Conservation (phyloP, 352 stramenopile species). For the Globisporangium acanthophoron region DNA sequence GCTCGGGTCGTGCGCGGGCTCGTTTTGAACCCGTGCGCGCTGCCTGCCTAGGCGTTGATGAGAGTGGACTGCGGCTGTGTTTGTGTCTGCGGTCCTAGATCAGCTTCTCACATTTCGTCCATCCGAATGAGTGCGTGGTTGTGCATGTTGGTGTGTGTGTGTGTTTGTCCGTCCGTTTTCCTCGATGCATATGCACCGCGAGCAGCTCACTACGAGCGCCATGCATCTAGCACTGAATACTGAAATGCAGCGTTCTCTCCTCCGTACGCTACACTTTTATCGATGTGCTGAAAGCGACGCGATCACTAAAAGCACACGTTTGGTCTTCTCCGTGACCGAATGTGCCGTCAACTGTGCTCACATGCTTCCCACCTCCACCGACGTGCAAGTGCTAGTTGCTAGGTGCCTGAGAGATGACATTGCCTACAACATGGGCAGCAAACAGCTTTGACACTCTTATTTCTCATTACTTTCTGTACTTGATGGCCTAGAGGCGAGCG, state of each 20-base stretch:
- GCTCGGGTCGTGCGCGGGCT: conserved; percentile 46
- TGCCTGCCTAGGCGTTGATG: conserved; percentile 64
- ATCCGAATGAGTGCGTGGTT: conserved; percentile 4
- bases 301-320: conserved; percentile 87
- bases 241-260: conserved; percentile 59
- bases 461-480: too few species aligned
- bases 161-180: conserved; percentile 3
- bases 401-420: too few species aligned
- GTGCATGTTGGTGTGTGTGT: not conserved
- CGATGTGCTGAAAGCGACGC: conserved; percentile 75
- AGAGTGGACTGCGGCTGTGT: conserved; percentile 52
- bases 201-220: not conserved
- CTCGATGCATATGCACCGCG: not conserved
- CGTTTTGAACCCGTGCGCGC: conserved; percentile 61
- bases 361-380: conserved; percentile 13
- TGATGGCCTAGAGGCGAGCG: too few species aligned
- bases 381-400: not conserved
- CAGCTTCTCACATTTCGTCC: conserved; percentile 59
- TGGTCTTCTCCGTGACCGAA: conserved; percentile 62
- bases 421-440: too few species aligned
- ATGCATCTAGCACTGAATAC: conserved; percentile 54
- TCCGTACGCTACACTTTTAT: conserved; percentile 74
- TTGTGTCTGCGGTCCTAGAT: conserved; percentile 54
- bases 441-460: too few species aligned
- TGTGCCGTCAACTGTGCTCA: conserved; percentile 85